Evolutionary conservation across 306 rosid genomes (phyloP), one percentile per base, ranked within the genome.

Genomic region (Vigna unguiculata): DNA sequence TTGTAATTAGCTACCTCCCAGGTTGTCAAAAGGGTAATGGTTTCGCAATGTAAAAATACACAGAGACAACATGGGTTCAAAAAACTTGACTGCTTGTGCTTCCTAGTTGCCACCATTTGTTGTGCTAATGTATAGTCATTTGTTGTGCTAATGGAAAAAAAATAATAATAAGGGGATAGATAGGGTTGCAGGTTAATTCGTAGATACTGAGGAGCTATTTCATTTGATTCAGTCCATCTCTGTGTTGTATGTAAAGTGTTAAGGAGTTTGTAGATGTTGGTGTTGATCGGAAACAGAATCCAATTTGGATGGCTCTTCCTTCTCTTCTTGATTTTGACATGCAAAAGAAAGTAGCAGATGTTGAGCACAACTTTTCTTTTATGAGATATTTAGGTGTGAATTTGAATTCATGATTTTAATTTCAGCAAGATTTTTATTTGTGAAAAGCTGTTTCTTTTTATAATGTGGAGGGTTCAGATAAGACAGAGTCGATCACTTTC

Each of bases 191-290:
- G 74, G 60, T 65, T 20, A 10, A 36, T 82, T 52, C 7, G 67
- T 38, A 36, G 55, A 61, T 45, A 36, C 38, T 36, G 57, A 62
- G 24, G 5, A 36, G 45, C 62, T 76, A n/a, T 85, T 82, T 72
- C 48, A 76, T 72, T 85, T 76, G 12, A 80, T 75, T 69, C 67
- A 72, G 77, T 69, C 58, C 47, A 84, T 84, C 57, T 32, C 43
- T 80, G 15, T 77, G 34, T 40, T 14, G 15, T 72, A 6, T 81
- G 77, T 76, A 61, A 60, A 76, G 9, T 25, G 40, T 43, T 14
- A 43, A 53, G 34, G 40, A 28, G 58, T 21, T 58, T 36, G 17
- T 63, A 41, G 32, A 38, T 43, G 22, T 25, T 34, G 51, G 21
- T 51, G 8, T 20, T 59, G 25, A 46, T 74, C 6, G 10, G 46